Evolutionary conservation across 495 filamentous ascomycete genomes (phyloP), one percentile per base, ranked within the genome.

Genomic region (Gamarada debralockiae): DNA sequence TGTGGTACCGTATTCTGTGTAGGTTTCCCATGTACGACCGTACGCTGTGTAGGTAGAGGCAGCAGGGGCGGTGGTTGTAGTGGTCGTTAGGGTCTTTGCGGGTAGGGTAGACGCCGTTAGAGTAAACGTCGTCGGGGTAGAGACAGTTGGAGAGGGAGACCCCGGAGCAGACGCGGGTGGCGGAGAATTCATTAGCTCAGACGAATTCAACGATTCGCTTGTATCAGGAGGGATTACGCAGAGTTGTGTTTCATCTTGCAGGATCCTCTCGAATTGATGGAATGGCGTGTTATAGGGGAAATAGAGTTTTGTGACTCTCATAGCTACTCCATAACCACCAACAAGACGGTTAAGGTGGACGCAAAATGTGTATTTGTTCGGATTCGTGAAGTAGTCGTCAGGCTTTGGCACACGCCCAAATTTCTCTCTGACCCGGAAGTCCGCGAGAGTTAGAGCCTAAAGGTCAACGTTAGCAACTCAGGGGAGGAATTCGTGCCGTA

Each of bases 141-240:
- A n/a, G n/a, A n/a, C n/a, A n/a, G n/a, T n/a, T 40, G n/a, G 12
- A 3, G 37, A n/a, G 9, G 37, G 20, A 15, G 37, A 40, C 8
- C 6, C 37, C 8, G 2, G 1, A 48, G 45, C 18, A 27, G 45
- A 17, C n/a, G n/a, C 7, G 2, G 24, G 14, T 48, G 15, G 14
- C 4, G 17, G 17, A 10, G 23, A 2, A 15, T 22, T 7, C 17
- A 3, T 15, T 34, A 24, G 33, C 24, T 17, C 9, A 1, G n/a
- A 8, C 6, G 17, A 15, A 20, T 27, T 31, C 6, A 17, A 15
- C 12, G 24, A 34, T 18, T 12, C 2, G 12, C 12, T 40, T n/a
- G 2, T n/a, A 34, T 37, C 34, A 22, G 55, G 55, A 13, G 55
- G 55, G 39, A 52, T 52, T 1, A 13, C 29, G 20, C 40, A 47